Percentiles rank a stretch among this genome's conserved stretches.
phyloP scores from a whole-genome alignment of 495 filamentous ascomycete species.

The Barbatosphaeria neglecta region DNA sequence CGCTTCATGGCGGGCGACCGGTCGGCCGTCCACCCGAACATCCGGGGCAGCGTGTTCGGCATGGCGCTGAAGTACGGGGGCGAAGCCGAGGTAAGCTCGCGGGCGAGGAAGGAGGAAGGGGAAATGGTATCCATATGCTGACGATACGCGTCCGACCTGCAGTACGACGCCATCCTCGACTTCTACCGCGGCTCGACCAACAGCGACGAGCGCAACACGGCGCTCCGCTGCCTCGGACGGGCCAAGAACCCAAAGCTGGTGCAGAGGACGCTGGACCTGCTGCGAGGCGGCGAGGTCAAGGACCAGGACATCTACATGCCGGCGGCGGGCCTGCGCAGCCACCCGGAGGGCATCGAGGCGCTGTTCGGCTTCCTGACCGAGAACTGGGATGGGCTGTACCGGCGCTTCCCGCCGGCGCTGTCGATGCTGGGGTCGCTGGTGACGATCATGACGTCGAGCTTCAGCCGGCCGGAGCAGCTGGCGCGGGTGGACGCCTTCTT shows the following conservation, averaged over 20 bases:
- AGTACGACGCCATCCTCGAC: slow-evolving; percentile 70
- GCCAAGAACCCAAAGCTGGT: slow-evolving; percentile 69
- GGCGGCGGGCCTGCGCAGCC: slow-evolving; percentile 62
- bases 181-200: slow-evolving; percentile 78
- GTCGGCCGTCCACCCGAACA: slow-evolving; percentile 61
- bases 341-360: slow-evolving; percentile 65
- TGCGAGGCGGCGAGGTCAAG: slow-evolving; percentile 76
- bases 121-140: no score
- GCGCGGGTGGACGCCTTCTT: slow-evolving; percentile 75
- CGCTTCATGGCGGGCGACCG: slow-evolving; percentile 57
- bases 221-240: slow-evolving; percentile 74
- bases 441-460: slow-evolving; percentile 69
- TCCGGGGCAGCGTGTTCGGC: slow-evolving; percentile 56
- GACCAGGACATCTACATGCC: slow-evolving; percentile 94
- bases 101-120: no score
- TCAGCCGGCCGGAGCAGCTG: slow-evolving; percentile 64
- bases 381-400: slow-evolving; percentile 73
- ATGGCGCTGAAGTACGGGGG: slow-evolving; percentile 64
- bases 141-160: no score
- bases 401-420: slow-evolving; percentile 69
- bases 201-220: slow-evolving; percentile 92
- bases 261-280: slow-evolving; percentile 62
- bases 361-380: slow-evolving; percentile 74
- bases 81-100: slow-evolving; percentile 51
- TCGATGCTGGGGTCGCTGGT: slow-evolving; percentile 81